Evolutionary conservation across 352 stramenopile species (phyloP).

Genomic region (Phytophthora citricola): DNA sequence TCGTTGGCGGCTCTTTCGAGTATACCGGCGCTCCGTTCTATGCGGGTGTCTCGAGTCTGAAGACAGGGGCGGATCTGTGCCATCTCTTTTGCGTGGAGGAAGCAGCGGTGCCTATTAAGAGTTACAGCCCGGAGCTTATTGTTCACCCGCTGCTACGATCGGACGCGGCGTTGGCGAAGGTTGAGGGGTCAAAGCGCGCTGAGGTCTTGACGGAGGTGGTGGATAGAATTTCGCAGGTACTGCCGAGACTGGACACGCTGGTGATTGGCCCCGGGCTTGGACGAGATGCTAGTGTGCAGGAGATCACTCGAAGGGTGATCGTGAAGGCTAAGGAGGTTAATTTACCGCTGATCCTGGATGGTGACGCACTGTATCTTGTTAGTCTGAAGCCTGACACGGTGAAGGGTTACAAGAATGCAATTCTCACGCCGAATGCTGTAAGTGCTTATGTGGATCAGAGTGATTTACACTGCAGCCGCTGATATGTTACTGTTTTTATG

Average conservation of each 20-base stretch:
- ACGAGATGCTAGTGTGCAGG: constrained; percentile 87
- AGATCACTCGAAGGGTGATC: constrained; percentile 80
- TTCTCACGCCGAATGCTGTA: constrained; percentile 96
- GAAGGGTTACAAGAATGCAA: constrained; percentile 69
- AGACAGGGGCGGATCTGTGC: constrained; percentile 95
- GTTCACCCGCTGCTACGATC: constrained; percentile 88
- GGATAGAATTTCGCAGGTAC: constrained; percentile 60
- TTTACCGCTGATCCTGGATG: constrained; percentile 95
- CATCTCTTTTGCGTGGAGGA: constrained; percentile 96
- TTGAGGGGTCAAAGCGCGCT: constrained; percentile 32
- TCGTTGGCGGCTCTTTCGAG: constrained; percentile 96
- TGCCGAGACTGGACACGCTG: constrained; percentile 74
- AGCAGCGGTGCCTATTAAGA: constrained; percentile 97
- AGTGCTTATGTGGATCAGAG: constrained; percentile 1
- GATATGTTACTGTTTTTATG: constrained; percentile 4
- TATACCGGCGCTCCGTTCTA: constrained; percentile 99
- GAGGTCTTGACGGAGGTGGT: constrained; percentile 38
- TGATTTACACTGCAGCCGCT: constrained; percentile 1
- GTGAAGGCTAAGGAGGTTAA: constrained; percentile 58
- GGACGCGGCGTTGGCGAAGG: constrained; percentile 35
- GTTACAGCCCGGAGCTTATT: constrained; percentile 97
- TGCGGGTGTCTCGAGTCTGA: constrained; percentile 93
- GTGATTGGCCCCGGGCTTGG: constrained; percentile 96
- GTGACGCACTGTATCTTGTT: constrained; percentile 93
- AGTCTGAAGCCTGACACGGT: constrained; percentile 74